Base-by-base conservation (phyloP, 2,329 filamentous ascomycete species). In the Alternaria longipes region DNA sequence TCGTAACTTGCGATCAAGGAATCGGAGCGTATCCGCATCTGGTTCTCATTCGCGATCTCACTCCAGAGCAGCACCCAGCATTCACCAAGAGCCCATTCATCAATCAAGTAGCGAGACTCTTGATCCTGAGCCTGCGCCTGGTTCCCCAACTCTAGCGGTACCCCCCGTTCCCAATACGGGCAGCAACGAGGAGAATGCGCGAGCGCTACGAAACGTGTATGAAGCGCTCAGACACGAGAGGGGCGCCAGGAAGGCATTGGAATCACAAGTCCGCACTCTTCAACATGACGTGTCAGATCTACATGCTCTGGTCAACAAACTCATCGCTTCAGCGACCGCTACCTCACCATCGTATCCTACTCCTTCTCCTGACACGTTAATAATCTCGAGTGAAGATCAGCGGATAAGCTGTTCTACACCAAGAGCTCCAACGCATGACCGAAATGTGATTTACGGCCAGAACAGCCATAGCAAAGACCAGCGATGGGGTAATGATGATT, bases 211-310 rank as follows among this genome's bases (percentile, higher is more conserved):
- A 6, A 62, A 69, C 30, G 40, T 79, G 5, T 69, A 75, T 56
- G 62, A 65, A 4, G 59, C 71, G 8, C 66, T 80, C 2, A 56
- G 66, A 18, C 62, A 73, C 22, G 78, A 80, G 54, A 72, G 77
- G 38, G 59, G 62, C 4, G 73, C 78, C 5, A 72, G 78, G 28
- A 76, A 78, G 52, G 63, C 70, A 9, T 71, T 80, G 6, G 74
- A 79, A 53, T 50, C 66, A 14, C 74, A 77, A 53, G 72, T 80
- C 38, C 58, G 65, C 28, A 62, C 56, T 3, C 69, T 80, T 4
- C 75, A 76, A 30, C 65, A 67, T 34, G 76, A 79, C 42, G 56
- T 80, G 11, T 53, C 68, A 0, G 63, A 74, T 18, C 66, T 80
- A 0, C 76, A 76, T 54, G 64, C 68, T 12, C 62, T 76, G 8